A percentile compares a stretch with the other conserved stretches of the same genome.
Evolutionary conservation across 2,329 filamentous ascomycete species (phyloP).

Genomic region (Fonsecaea monophora): DNA sequence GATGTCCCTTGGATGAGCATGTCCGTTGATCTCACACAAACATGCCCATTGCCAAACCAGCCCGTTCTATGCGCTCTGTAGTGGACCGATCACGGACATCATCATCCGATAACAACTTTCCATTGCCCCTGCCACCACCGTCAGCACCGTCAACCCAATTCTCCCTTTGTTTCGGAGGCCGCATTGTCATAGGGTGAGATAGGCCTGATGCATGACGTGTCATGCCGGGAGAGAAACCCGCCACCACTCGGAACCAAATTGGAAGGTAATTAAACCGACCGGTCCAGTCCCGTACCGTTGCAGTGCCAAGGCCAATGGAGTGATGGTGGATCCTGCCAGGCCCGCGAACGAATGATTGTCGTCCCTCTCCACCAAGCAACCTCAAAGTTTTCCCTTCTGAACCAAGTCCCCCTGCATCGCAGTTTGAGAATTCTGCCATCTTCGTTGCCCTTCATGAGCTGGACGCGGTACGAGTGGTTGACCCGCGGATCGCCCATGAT

Average conservation of each 20-base stretch:
- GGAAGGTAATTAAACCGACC: slow-evolving; percentile 5
- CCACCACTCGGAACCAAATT: slow-evolving; percentile 12
- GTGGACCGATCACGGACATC: slow-evolving; percentile 5
- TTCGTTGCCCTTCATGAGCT: background rate
- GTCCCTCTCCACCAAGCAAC: background rate
- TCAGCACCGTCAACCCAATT: slow-evolving; percentile 8
- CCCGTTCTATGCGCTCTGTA: background rate
- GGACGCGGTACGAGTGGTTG: background rate
- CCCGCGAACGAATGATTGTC: background rate
- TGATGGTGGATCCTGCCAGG: background rate
- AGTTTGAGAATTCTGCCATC: background rate
- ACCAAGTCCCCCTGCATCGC: background rate
- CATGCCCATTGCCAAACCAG: slow-evolving; percentile 4
- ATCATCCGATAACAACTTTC: slow-evolving; percentile 13
- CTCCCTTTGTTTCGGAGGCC: slow-evolving; percentile 11
- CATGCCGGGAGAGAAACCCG: slow-evolving; percentile 13
- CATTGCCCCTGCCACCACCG: slow-evolving; percentile 6
- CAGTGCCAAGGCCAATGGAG: slow-evolving; percentile 3
- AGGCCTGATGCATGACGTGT: slow-evolving; percentile 14
- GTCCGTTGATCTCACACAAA: slow-evolving; percentile 17
- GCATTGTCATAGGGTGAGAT: slow-evolving; percentile 10
- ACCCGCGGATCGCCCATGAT: background rate
- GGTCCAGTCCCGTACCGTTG: slow-evolving; percentile 8
- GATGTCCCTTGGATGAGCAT: slow-evolving; percentile 6
- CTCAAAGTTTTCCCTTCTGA: slow-evolving; percentile 1